Percentiles rank a stretch among this genome's conserved stretches.
Conservation (phyloP, 2,329 filamentous ascomycete species). For the Metarhizium sp. region DNA sequence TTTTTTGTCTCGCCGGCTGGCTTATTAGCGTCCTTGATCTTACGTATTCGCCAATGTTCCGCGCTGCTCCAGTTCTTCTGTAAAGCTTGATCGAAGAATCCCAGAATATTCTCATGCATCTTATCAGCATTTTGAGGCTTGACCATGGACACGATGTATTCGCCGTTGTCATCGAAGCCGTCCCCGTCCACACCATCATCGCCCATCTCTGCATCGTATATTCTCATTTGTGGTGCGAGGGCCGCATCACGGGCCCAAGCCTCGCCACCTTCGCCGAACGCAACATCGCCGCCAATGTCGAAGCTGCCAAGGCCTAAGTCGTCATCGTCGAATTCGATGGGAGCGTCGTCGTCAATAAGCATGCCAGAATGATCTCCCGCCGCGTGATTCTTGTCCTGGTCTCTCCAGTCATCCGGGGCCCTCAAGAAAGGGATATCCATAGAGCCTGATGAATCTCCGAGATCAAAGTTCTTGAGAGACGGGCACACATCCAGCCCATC, state of each 20-base stretch:
- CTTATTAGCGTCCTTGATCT: constrained; percentile 74
- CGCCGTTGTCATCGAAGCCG: constrained; percentile 46
- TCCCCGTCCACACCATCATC: constrained; percentile 37
- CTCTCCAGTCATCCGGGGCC: constrained; percentile 76
- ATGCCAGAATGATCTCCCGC: constrained; percentile 65
- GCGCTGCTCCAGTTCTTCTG: constrained; percentile 97
- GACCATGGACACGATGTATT: constrained; percentile 73
- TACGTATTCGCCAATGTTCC: constrained; percentile 96
- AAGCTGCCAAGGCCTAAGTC: constrained; percentile 65
- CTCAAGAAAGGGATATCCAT: constrained; percentile 89
- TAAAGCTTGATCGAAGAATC: constrained; percentile 92
- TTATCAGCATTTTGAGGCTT: constrained; percentile 55
- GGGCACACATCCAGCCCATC: constrained; percentile 90
- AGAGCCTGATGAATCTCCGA: constrained; percentile 76
- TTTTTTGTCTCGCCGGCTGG: constrained; percentile 49
- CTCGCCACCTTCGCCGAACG: constrained; percentile 93
- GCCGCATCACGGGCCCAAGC: constrained; percentile 90
- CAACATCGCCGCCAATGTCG: constrained; percentile 61
- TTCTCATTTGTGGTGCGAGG: constrained; percentile 74
- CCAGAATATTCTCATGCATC: constrained; percentile 87
- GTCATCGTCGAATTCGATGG: constrained; percentile 62
- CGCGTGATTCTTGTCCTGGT: constrained; percentile 53
- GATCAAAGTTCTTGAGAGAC: constrained; percentile 85
- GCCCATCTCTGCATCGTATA: constrained; percentile 58
- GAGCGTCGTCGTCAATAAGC: constrained; percentile 80